Percentiles rank a stretch among this genome's conserved stretches.
Evolutionary conservation across 495 filamentous ascomycete genomes (phyloP).

Genomic region (Penicillium silybi): DNA sequence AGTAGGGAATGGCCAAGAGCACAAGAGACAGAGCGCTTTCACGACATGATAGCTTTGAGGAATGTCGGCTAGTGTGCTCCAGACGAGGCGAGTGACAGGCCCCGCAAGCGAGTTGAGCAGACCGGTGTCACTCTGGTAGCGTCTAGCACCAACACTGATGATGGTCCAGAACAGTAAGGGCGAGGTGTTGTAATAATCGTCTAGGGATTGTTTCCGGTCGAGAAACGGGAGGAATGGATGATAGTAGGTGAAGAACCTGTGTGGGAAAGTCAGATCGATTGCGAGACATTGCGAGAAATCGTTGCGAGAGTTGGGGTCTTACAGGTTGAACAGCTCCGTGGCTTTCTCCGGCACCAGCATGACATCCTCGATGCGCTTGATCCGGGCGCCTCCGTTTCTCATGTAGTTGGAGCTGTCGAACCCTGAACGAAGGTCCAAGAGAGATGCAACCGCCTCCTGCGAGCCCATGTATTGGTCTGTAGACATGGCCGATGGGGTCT

Average conservation of each 20-base stretch:
- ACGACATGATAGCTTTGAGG: conserved; percentile 87
- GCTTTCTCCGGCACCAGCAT: conserved; percentile 68
- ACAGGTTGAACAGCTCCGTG: conserved; percentile 71
- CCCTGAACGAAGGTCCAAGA: conserved; percentile 67
- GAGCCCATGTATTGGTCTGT: conserved; percentile 68
- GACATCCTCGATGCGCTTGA: conserved; percentile 66
- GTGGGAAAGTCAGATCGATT: conserved; percentile 9
- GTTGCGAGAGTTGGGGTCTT: conserved; percentile 12
- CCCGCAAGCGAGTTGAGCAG: conserved; percentile 66
- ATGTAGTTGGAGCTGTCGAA: conserved; percentile 46
- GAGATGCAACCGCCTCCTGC: conserved; percentile 77
- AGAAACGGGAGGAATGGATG: conserved; percentile 85
- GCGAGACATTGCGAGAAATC: neutral
- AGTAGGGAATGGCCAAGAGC: conserved; percentile 86
- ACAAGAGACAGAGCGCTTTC: conserved; percentile 84
- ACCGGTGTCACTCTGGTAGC: conserved; percentile 60
- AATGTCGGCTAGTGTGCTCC: conserved; percentile 76
- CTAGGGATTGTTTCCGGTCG: conserved; percentile 63
- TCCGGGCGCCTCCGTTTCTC: conserved; percentile 40
- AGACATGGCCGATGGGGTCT: conserved; percentile 42
- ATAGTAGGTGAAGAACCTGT: conserved; percentile 70
- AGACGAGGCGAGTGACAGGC: conserved; percentile 71
- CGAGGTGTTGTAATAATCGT: conserved; percentile 69
- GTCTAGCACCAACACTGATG: conserved; percentile 74
- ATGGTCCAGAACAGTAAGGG: conserved; percentile 86